phyloP scores from a whole-genome alignment of 2,329 filamentous ascomycete species.

The Microcyclospora pomicola region DNA sequence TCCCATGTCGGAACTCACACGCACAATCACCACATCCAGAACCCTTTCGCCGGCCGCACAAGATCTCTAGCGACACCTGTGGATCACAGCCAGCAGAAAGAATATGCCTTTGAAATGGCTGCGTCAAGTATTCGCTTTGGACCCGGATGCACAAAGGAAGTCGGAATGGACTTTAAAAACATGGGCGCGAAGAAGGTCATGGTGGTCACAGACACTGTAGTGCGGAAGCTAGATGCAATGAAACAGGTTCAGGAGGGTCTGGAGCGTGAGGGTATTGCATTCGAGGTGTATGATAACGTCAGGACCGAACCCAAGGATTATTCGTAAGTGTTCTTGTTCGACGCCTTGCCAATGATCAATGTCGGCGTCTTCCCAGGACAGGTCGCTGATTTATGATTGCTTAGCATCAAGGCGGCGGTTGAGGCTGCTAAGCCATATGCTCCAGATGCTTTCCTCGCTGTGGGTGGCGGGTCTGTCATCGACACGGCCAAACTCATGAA shows the following conservation, averaged over 20 bases:
- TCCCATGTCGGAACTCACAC: conserved; percentile 74
- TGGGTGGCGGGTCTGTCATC: conserved; percentile 86
- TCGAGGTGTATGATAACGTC: conserved; percentile 66
- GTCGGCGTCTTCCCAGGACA: not conserved
- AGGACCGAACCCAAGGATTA: conserved; percentile 88
- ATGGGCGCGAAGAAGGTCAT: conserved; percentile 75
- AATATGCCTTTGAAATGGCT: conserved; percentile 99
- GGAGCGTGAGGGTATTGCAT: conserved; percentile 63
- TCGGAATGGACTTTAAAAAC: conserved; percentile 95
- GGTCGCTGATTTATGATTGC: too few species aligned
- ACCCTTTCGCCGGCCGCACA: conserved; percentile 40
- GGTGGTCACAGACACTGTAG: conserved; percentile 79
- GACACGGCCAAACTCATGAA: conserved; percentile 99
- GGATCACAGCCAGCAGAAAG: conserved; percentile 60
- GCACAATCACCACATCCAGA: conserved; percentile 35
- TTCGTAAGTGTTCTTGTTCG: conserved; percentile 42
- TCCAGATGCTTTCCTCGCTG: conserved; percentile 83
- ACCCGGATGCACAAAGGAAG: conserved; percentile 82
- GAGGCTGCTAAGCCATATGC: conserved; percentile 65
- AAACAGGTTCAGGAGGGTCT: conserved; percentile 74
- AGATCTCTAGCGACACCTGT: conserved; percentile 58
- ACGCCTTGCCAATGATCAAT: not conserved
- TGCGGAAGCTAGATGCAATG: conserved; percentile 76
- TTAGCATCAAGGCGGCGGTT: conserved; percentile 76
- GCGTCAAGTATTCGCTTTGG: conserved; percentile 90